Conservation (phyloP, 441 rosid genomes). For the Pelargonium citronellum region DNA sequence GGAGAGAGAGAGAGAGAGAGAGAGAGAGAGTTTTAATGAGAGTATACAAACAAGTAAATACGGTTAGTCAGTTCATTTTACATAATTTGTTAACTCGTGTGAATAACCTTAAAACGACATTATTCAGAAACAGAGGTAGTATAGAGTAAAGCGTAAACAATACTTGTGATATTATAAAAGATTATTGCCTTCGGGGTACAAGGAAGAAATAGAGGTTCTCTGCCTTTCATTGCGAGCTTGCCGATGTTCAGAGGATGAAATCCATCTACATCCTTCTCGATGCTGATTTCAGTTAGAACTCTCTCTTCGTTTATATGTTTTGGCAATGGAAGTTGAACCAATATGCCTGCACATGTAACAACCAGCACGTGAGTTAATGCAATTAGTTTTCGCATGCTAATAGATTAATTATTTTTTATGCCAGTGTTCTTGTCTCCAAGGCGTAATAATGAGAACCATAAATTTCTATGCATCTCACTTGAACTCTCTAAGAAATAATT, state of each 20-base stretch:
- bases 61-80: too few relatives aligned
- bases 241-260: slow-evolving; percentile 94
- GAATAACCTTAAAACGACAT: too few relatives aligned
- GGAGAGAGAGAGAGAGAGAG: neutral
- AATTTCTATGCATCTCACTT: too few relatives aligned
- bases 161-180: slow-evolving; percentile 8
- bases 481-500: too few relatives aligned
- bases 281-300: slow-evolving; percentile 62
- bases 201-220: slow-evolving; percentile 85
- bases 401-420: too few relatives aligned
- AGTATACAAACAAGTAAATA: neutral
- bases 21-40: neutral
- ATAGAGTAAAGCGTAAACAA: neutral
- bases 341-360: slow-evolving; percentile 48
- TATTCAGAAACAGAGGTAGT: too few relatives aligned
- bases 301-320: slow-evolving; percentile 84
- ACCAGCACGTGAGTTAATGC: neutral
- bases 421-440: too few relatives aligned
- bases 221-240: slow-evolving; percentile 95
- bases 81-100: too few relatives aligned
- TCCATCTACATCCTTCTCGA: slow-evolving; percentile 88
- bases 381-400: neutral
- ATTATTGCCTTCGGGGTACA: slow-evolving; percentile 83
- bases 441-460: too few relatives aligned
- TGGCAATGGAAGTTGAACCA: slow-evolving; percentile 88